A percentile compares a stretch with the other conserved stretches of the same genome.
These are phyloP conservation scores for Dillenia turbinata DNA, from an alignment of 164 flowering plant species.

Conservation along the genomic window DNA sequence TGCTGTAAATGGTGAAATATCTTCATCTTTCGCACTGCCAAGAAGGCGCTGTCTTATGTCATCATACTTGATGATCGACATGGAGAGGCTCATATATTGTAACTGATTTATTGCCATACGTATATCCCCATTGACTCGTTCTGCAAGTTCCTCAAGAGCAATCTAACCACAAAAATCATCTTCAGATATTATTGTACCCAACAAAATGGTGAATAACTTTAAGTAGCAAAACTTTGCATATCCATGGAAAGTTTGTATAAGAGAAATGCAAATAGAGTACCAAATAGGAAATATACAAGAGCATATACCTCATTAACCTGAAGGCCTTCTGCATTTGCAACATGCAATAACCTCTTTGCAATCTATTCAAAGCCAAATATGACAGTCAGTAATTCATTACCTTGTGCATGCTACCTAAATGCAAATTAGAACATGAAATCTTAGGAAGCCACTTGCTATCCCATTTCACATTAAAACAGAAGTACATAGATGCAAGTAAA, in stretches of 20 bases:
- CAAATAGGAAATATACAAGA: neutral
- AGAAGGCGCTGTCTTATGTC: slow-evolving; percentile 84
- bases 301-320: slow-evolving; percentile 78
- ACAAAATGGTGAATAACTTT: too few relatives aligned
- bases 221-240: too few relatives aligned
- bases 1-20: slow-evolving; percentile 96
- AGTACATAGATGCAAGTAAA: too few relatives aligned
- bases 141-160: slow-evolving; percentile 97
- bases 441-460: too few relatives aligned
- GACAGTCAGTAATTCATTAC: neutral
- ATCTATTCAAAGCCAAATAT: slow-evolving; percentile 40
- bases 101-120: slow-evolving; percentile 94
- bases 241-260: too few relatives aligned
- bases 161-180: slow-evolving; percentile 34
- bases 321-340: slow-evolving; percentile 83
- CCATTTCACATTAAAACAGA: too few relatives aligned
- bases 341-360: slow-evolving; percentile 84
- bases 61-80: slow-evolving; percentile 81
- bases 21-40: slow-evolving; percentile 91
- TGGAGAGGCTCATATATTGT: slow-evolving; percentile 91
- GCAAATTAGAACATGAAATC: too few relatives aligned
- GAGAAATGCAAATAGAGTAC: too few relatives aligned
- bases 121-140: slow-evolving; percentile 91
- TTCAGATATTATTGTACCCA: too few relatives aligned
- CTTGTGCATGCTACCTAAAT: too few relatives aligned